Evolutionary conservation across 2,329 filamentous ascomycete species (phyloP).

Genomic region (Paecilomyces sp.): DNA sequence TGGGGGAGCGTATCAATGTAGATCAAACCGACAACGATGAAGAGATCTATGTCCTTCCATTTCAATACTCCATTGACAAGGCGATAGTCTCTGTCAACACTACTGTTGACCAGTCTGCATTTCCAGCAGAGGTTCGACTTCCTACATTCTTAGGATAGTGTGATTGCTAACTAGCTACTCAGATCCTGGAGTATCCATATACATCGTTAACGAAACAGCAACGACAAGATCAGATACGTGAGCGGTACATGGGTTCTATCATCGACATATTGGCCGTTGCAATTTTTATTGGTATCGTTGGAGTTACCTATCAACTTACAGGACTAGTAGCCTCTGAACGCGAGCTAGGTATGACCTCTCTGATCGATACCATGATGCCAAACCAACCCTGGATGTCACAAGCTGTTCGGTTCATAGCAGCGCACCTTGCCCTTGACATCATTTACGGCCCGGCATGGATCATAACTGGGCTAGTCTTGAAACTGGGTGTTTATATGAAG

Average conservation of each 20-base stretch:
- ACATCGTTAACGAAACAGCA: conserved; percentile 65
- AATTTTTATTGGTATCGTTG: conserved; percentile 72
- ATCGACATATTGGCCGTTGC: conserved; percentile 70
- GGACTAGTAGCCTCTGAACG: conserved; percentile 80
- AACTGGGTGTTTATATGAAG: conserved; percentile 55
- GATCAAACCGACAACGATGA: conserved; percentile 62
- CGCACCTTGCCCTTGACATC: conserved; percentile 71
- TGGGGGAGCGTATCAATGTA: conserved; percentile 60
- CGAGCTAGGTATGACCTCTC: conserved; percentile 77
- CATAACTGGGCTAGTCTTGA: conserved; percentile 61
- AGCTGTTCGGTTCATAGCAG: conserved; percentile 66
- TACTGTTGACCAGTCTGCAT: conserved; percentile 28
- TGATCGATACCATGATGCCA: conserved; percentile 89
- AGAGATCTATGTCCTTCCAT: conserved; percentile 68
- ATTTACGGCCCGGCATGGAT: conserved; percentile 81
- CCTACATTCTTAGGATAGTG: neutral
- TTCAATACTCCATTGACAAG: conserved; percentile 71
- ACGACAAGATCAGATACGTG: conserved; percentile 58
- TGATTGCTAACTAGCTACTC: conserved; percentile 5
- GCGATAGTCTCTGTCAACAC: conserved; percentile 57
- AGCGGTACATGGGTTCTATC: conserved; percentile 64
- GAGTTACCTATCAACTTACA: conserved; percentile 78
- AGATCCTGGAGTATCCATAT: conserved; percentile 63
- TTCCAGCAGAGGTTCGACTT: conserved; percentile 30
- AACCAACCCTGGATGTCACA: conserved; percentile 71